Evolutionary conservation across 176 grass and related monocot genomes (phyloP).

Genomic region (Melocanna baccifera): DNA sequence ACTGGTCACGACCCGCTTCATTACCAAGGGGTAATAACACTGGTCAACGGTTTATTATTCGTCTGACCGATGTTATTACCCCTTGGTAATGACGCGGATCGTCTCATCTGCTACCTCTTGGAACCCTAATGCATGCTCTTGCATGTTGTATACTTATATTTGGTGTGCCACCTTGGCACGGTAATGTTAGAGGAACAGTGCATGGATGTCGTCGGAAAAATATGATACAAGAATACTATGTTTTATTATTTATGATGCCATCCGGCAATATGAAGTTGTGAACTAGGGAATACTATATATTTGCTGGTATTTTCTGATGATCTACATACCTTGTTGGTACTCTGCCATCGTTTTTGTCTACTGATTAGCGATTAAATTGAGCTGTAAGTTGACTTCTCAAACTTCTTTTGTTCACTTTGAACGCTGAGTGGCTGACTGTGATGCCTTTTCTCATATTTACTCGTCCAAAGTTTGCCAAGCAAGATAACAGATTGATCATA

Average conservation of each 20-base stretch:
- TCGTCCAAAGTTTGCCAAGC: constrained; percentile 35
- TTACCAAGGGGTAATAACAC: no score
- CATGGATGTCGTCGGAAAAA: neutral
- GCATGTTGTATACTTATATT: constrained; percentile 1
- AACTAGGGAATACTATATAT: neutral
- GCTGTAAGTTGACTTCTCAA: neutral
- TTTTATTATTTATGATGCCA: neutral
- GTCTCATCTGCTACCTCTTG: neutral
- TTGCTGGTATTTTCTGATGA: neutral
- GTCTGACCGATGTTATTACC: no score
- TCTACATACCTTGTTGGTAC: neutral
- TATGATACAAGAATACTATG: neutral
- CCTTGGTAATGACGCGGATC: no score
- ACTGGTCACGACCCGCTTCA: no score
- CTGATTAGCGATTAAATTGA: neutral
- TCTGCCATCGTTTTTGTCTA: neutral
- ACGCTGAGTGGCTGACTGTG: neutral
- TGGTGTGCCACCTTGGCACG: neutral
- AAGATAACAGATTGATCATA: constrained; percentile 4
- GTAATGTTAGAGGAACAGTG: neutral
- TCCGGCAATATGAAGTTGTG: neutral
- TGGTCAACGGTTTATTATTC: no score
- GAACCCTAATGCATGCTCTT: neutral
- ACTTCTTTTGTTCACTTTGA: neutral
- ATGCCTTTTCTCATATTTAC: constrained; percentile 23